Evolutionary conservation across 2,329 filamentous ascomycete genomes (phyloP).

Genomic region (Gnomoniopsis sp.): DNA sequence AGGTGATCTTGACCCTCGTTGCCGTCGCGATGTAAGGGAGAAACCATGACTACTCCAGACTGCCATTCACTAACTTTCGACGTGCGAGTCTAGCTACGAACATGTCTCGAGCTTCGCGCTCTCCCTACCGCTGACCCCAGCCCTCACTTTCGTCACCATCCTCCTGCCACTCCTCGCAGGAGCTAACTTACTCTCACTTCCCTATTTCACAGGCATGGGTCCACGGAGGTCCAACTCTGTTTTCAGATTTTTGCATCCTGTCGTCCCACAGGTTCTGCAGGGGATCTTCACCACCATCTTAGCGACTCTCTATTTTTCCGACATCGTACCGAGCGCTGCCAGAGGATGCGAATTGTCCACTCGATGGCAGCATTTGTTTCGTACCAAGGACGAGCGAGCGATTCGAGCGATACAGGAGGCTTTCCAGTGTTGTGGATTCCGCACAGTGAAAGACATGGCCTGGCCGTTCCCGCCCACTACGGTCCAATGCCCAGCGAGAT

Average conservation of each 20-base stretch:
- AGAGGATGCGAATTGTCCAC: conserved; percentile 52
- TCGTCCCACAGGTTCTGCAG: conserved; percentile 39
- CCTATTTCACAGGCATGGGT: conserved; percentile 27
- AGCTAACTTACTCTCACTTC: conserved; percentile 34
- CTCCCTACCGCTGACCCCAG: conserved; percentile 37
- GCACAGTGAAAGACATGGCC: conserved; percentile 52
- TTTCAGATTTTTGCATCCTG: conserved; percentile 25
- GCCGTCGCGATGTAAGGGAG: conserved; percentile 22
- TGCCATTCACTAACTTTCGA: background rate
- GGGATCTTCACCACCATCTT: conserved; percentile 40
- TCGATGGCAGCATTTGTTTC: conserved; percentile 54
- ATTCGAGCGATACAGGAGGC: conserved; percentile 63
- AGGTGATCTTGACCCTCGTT: conserved; percentile 23
- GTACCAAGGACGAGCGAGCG: conserved; percentile 41
- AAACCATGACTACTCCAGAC: background rate
- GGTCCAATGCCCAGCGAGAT: conserved; percentile 41
- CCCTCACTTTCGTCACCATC: conserved; percentile 33
- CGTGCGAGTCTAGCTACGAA: conserved; percentile 29
- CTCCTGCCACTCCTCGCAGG: conserved; percentile 38
- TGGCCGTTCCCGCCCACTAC: conserved; percentile 53
- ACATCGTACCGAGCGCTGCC: conserved; percentile 29
- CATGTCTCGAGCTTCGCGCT: conserved; percentile 36
- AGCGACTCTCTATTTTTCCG: conserved; percentile 39
- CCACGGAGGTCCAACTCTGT: conserved; percentile 18
- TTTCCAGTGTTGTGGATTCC: conserved; percentile 65